Base-by-base conservation (phyloP, 805 yeast genomes). In the Ogataea pilisensis region DNA sequence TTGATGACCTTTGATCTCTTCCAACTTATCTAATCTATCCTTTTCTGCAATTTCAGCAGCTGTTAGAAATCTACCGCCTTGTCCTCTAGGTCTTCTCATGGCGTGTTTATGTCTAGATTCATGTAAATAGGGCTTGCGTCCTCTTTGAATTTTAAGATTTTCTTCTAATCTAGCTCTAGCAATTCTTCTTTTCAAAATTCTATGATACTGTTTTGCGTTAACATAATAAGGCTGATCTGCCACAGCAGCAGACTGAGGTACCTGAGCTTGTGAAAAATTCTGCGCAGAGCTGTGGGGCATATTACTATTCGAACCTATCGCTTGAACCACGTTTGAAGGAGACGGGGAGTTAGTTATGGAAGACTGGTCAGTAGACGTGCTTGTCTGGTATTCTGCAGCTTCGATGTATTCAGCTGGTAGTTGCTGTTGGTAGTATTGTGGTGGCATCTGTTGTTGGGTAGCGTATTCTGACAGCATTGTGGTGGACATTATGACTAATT, bases 81-180 rank as follows among this genome's bases (percentile, higher is more conserved):
- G 98, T 21, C 99, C 99, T 53, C 99, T 78, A 13, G 99, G 98
- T 61, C 99, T 77, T 59, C 98, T 76, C 99, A 93, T 93, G 3
- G 99, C 99, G 62, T 93, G 99, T 61, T 93, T 91, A 62, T 93
- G 99, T 54, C 99, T 75, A 16, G 96, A 87, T 64, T 93, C 99
- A 60, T 93, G 99, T 37, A 93, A 64, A 63, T 95, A 91, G 11
- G 98, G 97, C 59, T 84, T 83, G 54, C 98, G 78, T 14, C 95
- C 95, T 48, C 95, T 76, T 14, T 93, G 90, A 4, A 85, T 85
- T 57, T 87, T 84, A 48, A 91, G 72, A 33, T 80, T 78, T 58
- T 93, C 98, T 57, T 93, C 98, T 30, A 93, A 72, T 61, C 82
- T 85, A 5, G 97, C 97, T 39, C 99, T 72, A 0, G 99, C 98